Evolutionary conservation across 1,139 yeast species (phyloP), one percentile per base, ranked within the genome.

Genomic region (Nadsonia commutata): DNA sequence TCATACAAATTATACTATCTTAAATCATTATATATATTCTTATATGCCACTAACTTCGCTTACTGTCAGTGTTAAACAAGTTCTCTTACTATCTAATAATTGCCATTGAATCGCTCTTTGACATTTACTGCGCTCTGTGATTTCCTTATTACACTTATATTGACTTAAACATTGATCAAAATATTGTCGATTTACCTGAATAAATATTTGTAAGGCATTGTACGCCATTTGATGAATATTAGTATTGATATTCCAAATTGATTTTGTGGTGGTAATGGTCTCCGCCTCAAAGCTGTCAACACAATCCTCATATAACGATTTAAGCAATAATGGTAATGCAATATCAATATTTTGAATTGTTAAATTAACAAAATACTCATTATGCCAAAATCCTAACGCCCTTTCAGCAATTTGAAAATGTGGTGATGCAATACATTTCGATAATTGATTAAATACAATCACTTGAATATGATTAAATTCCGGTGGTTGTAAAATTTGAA

Each of bases 331-430:
- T 20, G 98, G 98, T 52, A 90, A 67, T 43, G 90, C 86, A 38
- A 84, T 93, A 55, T 86, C 95, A 11, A 94, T 90, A 55, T 72
- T 71, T 56, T 90, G 97, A 21, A 94, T 84, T 41, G 93, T 86
- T 51, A 88, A 66, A 37, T 88, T 81, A 53, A 90, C 74, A 59
- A 90, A 88, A 65, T 84, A 88, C 59, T 90, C 98, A 61, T 90
- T 90, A 53, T 84, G 82, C 94, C 96, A 93, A 62, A 79, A 86
- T 58, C 90, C 82, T 47, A 90, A 71, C 1, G 93, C 95, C 54
- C 94, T 86, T 63, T 90, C 99, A 50, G 94, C 83, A 20, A 90
- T 96, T 68, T 93, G 98, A 68, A 90, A 93, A 66, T 90, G 98
- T 20, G 95, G 86, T 2, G 95, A 82, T 20, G 95, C 76, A 41